Conservation (phyloP, 768 basidiomycete genomes). For the Lyophyllum decastes region DNA sequence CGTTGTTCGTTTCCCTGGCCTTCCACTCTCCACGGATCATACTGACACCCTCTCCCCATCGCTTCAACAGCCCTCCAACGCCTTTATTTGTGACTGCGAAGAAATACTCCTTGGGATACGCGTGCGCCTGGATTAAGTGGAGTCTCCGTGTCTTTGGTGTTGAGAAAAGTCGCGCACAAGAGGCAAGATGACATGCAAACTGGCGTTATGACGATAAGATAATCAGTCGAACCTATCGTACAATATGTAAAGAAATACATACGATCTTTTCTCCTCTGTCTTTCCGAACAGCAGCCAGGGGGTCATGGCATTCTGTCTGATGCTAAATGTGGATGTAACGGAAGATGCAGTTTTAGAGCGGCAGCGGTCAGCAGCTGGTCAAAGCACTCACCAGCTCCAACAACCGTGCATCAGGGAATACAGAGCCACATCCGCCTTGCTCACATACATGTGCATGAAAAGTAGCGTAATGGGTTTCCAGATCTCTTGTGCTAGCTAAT, state of each 20-base stretch:
- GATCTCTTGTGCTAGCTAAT: slow-evolving; percentile 65
- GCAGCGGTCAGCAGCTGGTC: neutral
- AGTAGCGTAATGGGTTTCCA: slow-evolving; percentile 82
- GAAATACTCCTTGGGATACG: slow-evolving; percentile 87
- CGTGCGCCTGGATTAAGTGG: slow-evolving; percentile 81
- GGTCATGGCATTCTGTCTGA: slow-evolving; percentile 87
- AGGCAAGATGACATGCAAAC: slow-evolving; percentile 79
- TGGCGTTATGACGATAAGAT: slow-evolving; percentile 13
- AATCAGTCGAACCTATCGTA: too few species aligned
- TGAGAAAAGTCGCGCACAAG: slow-evolving; percentile 60
- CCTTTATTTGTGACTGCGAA: slow-evolving; percentile 93
- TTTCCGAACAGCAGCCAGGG: slow-evolving; percentile 72
- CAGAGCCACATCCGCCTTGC: slow-evolving; percentile 65
- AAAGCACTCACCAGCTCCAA: slow-evolving; percentile 70
- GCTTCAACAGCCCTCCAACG: slow-evolving; percentile 74
- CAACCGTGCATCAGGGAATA: slow-evolving; percentile 83
- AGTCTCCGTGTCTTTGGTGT: slow-evolving; percentile 77
- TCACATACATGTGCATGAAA: slow-evolving; percentile 87
- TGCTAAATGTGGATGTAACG: slow-evolving; percentile 44
- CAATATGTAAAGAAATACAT: slow-evolving; percentile 27
- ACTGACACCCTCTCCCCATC: slow-evolving; percentile 85
- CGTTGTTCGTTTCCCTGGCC: slow-evolving; percentile 27
- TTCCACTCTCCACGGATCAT: slow-evolving; percentile 78
- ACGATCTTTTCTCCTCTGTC: slow-evolving; percentile 89
- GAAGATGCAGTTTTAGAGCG: neutral